Evolutionary conservation across 352 stramenopile species (phyloP).

Genomic region (Phytophthora multivora): DNA sequence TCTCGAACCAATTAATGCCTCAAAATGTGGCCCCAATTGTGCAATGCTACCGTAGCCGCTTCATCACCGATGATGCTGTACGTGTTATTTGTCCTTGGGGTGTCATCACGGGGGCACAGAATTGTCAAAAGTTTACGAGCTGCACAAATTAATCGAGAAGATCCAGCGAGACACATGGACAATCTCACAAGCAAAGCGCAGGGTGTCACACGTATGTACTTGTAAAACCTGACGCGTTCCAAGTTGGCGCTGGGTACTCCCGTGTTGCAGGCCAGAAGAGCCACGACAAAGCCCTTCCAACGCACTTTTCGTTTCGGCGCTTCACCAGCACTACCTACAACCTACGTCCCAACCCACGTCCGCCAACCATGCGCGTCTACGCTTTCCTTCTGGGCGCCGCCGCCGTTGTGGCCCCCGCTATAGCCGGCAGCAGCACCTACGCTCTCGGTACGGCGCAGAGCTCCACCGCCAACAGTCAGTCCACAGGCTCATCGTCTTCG

Average conservation of each 20-base stretch:
- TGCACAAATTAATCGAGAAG: neutral
- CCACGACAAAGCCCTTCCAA: neutral
- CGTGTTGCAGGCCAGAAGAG: too few relatives aligned
- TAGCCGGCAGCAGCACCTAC: slow-evolving; percentile 6
- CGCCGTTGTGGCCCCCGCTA: neutral
- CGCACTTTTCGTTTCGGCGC: neutral
- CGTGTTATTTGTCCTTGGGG: neutral
- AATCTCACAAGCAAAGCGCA: neutral
- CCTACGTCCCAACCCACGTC: neutral
- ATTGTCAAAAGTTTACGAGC: neutral
- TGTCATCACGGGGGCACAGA: neutral
- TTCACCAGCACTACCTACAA: neutral
- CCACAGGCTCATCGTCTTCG: neutral
- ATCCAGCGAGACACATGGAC: neutral
- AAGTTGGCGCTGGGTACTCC: too few relatives aligned
- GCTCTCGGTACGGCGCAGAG: neutral
- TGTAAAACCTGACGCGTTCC: too few relatives aligned
- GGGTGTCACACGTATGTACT: neutral
- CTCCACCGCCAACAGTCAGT: neutral
- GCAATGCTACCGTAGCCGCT: too few relatives aligned
- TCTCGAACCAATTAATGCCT: too few relatives aligned
- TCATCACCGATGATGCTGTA: too few relatives aligned
- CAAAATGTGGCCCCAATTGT: neutral
- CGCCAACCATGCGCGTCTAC: slow-evolving; percentile 14
- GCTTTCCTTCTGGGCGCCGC: slow-evolving; percentile 12